Evolutionary conservation across 2,329 filamentous ascomycete genomes (phyloP).

Genomic region (Didymella glomerata): DNA sequence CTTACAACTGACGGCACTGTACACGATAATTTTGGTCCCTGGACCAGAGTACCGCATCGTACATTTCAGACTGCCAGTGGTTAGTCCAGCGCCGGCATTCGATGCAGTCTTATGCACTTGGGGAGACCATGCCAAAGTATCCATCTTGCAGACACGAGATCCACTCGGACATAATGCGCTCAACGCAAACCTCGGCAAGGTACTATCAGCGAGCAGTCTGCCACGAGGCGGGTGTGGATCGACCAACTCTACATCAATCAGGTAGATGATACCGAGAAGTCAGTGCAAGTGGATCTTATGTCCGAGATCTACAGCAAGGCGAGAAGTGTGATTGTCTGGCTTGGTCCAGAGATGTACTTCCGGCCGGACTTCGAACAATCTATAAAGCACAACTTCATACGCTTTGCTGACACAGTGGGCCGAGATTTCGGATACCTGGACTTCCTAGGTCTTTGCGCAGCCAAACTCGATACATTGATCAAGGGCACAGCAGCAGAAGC

Average conservation of each 20-base stretch:
- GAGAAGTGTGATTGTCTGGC: too few species aligned
- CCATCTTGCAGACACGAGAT: slow-evolving; percentile 10
- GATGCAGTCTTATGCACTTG: slow-evolving; percentile 35
- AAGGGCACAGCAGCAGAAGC: background rate
- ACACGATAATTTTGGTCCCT: background rate
- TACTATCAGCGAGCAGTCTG: too few species aligned
- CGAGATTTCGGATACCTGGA: background rate
- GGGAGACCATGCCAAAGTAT: slow-evolving; percentile 20
- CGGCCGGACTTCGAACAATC: background rate
- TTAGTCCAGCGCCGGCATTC: slow-evolving; percentile 14
- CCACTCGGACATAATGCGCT: too few species aligned
- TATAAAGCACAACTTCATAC: background rate
- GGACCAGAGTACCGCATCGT: slow-evolving; percentile 17
- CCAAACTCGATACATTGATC: background rate
- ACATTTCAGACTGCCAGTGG: slow-evolving; percentile 13
- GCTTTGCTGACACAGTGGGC: background rate
- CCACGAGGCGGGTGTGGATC: too few species aligned
- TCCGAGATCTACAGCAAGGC: too few species aligned
- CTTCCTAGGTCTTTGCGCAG: background rate
- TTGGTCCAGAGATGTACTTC: too few species aligned
- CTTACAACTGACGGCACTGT: background rate
- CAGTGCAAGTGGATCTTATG: too few species aligned
- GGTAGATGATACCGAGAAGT: too few species aligned
- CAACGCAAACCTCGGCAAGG: too few species aligned
- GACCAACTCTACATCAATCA: too few species aligned